A percentile compares a stretch with the other conserved stretches of the same genome.
Conservation (phyloP, 2,329 filamentous ascomycete genomes). For the Sodiomyces alkalinus region DNA sequence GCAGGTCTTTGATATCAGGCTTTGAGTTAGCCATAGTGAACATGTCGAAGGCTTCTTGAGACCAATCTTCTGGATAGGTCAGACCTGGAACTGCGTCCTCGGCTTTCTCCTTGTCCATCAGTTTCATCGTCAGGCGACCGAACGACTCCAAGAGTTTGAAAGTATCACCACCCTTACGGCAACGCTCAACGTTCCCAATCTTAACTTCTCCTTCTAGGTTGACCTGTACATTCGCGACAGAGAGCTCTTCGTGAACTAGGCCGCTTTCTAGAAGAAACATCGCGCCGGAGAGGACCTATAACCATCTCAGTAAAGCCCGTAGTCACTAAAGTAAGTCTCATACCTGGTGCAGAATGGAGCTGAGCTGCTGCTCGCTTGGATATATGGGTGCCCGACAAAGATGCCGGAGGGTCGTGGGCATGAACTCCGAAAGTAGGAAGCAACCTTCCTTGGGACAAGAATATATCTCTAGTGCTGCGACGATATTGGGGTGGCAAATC, state of each 20-base stretch:
- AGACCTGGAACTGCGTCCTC: neutral
- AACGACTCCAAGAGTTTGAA: neutral
- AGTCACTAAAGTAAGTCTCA: neutral
- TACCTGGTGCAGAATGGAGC: neutral
- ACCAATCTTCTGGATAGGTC: neutral
- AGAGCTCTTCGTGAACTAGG: neutral
- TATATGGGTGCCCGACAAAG: neutral
- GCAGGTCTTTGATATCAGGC: neutral
- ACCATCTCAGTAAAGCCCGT: neutral
- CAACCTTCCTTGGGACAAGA: neutral
- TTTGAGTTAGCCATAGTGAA: neutral
- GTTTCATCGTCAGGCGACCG: neutral
- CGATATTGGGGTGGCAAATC: neutral
- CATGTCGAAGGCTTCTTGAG: neutral
- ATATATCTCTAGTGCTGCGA: neutral
- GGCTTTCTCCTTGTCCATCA: neutral
- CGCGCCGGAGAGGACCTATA: neutral
- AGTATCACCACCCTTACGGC: neutral
- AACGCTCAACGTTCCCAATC: neutral
- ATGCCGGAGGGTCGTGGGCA: neutral
- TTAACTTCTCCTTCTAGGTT: neutral
- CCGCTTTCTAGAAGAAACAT: neutral
- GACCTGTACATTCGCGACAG: neutral
- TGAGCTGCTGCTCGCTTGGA: neutral
- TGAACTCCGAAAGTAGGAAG: neutral